Evolutionary conservation across 345 rosid species (phyloP).

Genomic region (Microthlaspi erraticum): DNA sequence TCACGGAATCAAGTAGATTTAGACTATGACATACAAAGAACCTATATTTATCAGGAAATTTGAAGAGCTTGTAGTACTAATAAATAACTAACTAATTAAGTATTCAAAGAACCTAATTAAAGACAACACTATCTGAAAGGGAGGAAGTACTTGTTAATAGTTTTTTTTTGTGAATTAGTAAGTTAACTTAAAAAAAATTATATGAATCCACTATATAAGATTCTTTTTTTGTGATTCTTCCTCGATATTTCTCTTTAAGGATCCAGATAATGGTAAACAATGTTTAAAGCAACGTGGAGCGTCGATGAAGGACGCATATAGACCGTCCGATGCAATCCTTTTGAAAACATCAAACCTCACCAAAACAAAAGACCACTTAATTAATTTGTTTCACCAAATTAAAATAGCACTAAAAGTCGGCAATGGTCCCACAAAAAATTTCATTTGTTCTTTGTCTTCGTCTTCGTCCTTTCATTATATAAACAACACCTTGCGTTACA

Average conservation of each 20-base stretch:
- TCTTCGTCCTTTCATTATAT: slow-evolving; percentile 17
- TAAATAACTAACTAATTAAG: too few species aligned
- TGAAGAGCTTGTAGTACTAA: not conserved
- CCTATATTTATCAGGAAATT: not conserved
- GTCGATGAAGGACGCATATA: slow-evolving; percentile 18
- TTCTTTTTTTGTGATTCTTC: slow-evolving; percentile 8
- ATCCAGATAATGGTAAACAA: slow-evolving; percentile 29
- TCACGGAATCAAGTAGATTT: not conserved
- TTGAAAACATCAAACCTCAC: slow-evolving; percentile 27
- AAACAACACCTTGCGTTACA: not conserved
- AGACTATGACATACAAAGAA: not conserved
- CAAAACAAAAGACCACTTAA: not conserved
- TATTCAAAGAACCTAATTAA: too few species aligned
- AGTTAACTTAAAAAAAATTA: not conserved
- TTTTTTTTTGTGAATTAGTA: not conserved
- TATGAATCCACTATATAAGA: slow-evolving; percentile 9
- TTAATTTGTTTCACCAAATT: not conserved
- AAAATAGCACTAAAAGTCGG: slow-evolving; percentile 38
- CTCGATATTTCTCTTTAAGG: not conserved
- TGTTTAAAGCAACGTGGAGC: slow-evolving; percentile 17
- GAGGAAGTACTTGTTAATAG: too few species aligned
- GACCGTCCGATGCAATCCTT: slow-evolving; percentile 26
- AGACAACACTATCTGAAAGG: too few species aligned
- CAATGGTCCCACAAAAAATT: not conserved
- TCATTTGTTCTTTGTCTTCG: not conserved